These are phyloP conservation scores for Lenwebbia sp. DNA, from an alignment of 345 rosid genomes.

Conservation along the genomic window DNA sequence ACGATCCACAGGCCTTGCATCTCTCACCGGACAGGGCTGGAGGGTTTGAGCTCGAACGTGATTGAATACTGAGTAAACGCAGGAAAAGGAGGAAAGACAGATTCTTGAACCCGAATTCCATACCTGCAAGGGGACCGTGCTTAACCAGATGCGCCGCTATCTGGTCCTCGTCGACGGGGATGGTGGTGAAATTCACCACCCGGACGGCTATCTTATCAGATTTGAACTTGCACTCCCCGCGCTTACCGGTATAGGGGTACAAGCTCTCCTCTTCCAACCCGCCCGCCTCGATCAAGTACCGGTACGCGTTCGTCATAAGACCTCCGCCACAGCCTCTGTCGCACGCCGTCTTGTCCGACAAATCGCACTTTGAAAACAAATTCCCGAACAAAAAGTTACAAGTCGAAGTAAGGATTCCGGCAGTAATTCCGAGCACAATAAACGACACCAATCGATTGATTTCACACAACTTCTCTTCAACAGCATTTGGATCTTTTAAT, in stretches of 20 bases:
- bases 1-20: not conserved
- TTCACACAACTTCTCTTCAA: not conserved
- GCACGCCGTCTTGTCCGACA: slow-evolving; percentile 43
- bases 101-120: not conserved
- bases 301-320: slow-evolving; percentile 84
- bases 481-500: not conserved
- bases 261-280: slow-evolving; percentile 64
- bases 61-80: not conserved
- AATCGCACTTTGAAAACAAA: slow-evolving; percentile 41
- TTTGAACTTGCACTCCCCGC: slow-evolving; percentile 52
- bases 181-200: slow-evolving; percentile 50
- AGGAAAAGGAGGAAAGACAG: not conserved
- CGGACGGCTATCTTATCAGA: slow-evolving; percentile 35
- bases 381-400: not conserved
- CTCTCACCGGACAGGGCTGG: not conserved
- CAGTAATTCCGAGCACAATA: not conserved
- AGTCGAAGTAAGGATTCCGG: not conserved
- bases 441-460: not conserved
- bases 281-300: slow-evolving; percentile 65
- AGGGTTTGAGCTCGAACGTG: not conserved
- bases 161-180: slow-evolving; percentile 62
- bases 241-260: slow-evolving; percentile 60
- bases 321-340: slow-evolving; percentile 81
- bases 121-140: slow-evolving; percentile 77
- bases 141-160: slow-evolving; percentile 63